Conservation (phyloP, 169 alveolate genomes). For the Plasmodium vinckei region DNA sequence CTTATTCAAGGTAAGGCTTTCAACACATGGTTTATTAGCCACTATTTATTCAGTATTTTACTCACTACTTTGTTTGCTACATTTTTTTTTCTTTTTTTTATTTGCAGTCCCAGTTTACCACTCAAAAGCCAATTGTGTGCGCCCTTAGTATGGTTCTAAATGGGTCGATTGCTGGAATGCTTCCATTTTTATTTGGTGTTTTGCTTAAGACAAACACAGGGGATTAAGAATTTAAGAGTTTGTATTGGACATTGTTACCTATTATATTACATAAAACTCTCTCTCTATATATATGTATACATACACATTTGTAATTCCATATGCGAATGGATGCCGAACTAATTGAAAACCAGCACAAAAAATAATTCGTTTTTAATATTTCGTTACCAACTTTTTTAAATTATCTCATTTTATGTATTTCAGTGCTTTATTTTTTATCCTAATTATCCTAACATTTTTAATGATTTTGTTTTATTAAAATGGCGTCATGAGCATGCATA, state of each 20-base stretch:
- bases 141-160: slow-evolving; percentile 86
- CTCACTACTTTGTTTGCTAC: background rate
- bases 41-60: background rate
- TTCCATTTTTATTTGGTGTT: slow-evolving; percentile 86
- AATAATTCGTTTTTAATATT: too few species aligned
- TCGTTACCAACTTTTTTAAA: too few species aligned
- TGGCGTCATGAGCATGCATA: too few species aligned
- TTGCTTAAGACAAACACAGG: slow-evolving; percentile 76
- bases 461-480: too few species aligned
- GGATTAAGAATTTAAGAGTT: slow-evolving; percentile 33
- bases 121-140: slow-evolving; percentile 83
- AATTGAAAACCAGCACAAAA: too few species aligned
- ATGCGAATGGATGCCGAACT: too few species aligned
- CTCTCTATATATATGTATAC: too few species aligned
- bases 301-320: background rate
- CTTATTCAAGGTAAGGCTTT: slow-evolving; percentile 78
- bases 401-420: too few species aligned
- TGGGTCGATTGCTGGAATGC: slow-evolving; percentile 87
- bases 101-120: slow-evolving; percentile 85
- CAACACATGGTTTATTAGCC: background rate
- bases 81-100: too few species aligned
- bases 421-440: too few species aligned
- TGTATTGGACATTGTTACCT: background rate
- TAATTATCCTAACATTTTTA: too few species aligned
- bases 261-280: background rate